These are phyloP conservation scores for Spirogloea muscicola DNA, from an alignment of 139 green algal genomes.

Conservation along the genomic window DNA sequence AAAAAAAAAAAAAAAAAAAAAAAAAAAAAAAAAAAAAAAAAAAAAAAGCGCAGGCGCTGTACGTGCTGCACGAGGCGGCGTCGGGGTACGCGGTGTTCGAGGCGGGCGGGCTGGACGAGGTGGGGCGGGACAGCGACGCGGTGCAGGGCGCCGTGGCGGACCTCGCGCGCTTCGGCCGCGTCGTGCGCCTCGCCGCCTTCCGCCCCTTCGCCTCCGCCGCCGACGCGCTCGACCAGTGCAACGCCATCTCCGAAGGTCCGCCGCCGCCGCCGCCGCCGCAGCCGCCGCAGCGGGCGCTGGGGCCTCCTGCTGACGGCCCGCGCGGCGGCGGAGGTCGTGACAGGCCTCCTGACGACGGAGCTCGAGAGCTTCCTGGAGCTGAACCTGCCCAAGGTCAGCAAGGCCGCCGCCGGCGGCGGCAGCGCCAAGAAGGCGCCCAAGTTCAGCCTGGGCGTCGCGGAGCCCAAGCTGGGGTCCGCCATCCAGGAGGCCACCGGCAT, in stretches of 20 bases:
- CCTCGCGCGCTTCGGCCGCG: constrained; percentile 70
- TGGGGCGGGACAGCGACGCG: constrained; percentile 66
- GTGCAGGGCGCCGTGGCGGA: constrained; percentile 79
- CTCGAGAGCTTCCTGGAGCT: constrained; percentile 87
- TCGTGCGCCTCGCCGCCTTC: constrained; percentile 86
- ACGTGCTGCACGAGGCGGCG: constrained; percentile 84
- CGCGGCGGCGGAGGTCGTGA: too few species aligned
- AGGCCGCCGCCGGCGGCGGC: too few species aligned
- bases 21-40: neutral
- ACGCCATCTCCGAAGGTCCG: constrained; percentile 66
- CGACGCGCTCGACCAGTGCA: constrained; percentile 90
- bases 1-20: neutral
- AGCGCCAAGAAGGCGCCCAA: constrained; percentile 87
- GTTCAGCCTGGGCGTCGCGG: constrained; percentile 84
- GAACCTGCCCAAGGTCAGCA: constrained; percentile 91
- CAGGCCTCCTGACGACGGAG: constrained; percentile 70
- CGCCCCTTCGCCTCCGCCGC: constrained; percentile 85
- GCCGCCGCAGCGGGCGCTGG: neutral
- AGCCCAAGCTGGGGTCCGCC: constrained; percentile 89
- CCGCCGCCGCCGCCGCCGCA: neutral
- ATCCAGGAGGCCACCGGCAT: constrained; percentile 82
- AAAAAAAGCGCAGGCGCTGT: constrained; percentile 49
- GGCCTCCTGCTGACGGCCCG: neutral
- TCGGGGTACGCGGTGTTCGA: constrained; percentile 92
- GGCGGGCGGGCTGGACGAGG: constrained; percentile 75